Base-by-base conservation (phyloP, 345 rosid genomes). In the Populus davidiana region DNA sequence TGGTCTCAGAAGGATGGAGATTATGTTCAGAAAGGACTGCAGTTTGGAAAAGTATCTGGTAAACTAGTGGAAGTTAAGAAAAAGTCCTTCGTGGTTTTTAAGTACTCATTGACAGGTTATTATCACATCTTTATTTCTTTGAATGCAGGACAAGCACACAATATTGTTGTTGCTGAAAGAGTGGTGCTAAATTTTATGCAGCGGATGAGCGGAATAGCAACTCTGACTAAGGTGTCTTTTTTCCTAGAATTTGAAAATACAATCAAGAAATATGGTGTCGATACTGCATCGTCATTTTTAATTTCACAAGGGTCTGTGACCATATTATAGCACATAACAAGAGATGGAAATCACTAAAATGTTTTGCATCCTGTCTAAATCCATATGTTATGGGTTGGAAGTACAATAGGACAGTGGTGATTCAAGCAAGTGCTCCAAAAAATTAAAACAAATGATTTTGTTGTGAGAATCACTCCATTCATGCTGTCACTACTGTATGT, bases 151-250 rank as follows among this genome's bases (percentile, higher is more conserved):
- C 86, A 82, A 65, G 97, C 99, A 35, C 96, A 88, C 81, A 91
- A 84, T 81, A 87, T 96, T 73, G 91, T 96, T 81, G 91, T 90
- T 71, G 92, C 98, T 18, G 99, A 96, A 88, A 88, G 99, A 75
- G 91, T 94, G 79, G 97, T 80, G 76, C 88, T 96, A 69, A 94
- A 96, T 80, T 96, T 94, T 83, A 91, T 96, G 94, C 98, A 96
- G 85, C 89, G 96, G 87, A 96, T 94, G 98, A 96, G 98, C 72
- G 99, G 97, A 78, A 92, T 94, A 81, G 99, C 99, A 5, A 92
- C 99, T 29, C 85, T 96, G 75, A 94, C 99, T 65, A 92, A 90
- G 97, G 98, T 93, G 11, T 39, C 54, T 50, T 56, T 25, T 63
- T 70, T 63, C 8, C 44, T 77, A 52, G 33, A 50, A 59, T 61